Percentiles rank a stretch among this genome's conserved stretches.
These are phyloP conservation scores for Boletus patriciae DNA, from an alignment of 768 basidiomycete genomes.

Conservation along the genomic window DNA sequence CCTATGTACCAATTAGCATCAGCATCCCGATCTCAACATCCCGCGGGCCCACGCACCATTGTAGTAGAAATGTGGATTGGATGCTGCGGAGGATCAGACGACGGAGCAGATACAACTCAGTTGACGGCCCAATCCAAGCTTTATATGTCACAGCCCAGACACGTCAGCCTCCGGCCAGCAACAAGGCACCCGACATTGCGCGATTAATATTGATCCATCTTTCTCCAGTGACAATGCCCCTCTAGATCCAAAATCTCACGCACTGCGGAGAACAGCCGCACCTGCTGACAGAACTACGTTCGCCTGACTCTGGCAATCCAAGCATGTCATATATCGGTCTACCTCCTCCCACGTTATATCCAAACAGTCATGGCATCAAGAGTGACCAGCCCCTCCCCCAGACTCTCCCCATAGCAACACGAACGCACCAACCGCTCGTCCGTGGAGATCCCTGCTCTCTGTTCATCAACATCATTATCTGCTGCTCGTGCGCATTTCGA, in stretches of 20 bases:
- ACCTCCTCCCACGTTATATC: neutral
- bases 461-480: neutral
- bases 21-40: neutral
- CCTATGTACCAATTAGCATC: conserved; percentile 10
- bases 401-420: too few species aligned
- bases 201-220: neutral
- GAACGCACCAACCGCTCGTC: neutral
- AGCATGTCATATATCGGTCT: neutral
- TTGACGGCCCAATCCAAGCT: neutral
- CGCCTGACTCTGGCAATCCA: too few species aligned
- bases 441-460: neutral
- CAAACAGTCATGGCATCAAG: neutral
- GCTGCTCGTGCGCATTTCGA: conserved; percentile 49
- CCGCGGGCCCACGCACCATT: conserved; percentile 21
- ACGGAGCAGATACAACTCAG: neutral
- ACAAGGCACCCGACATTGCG: neutral
- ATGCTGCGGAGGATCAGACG: neutral
- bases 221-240: too few species aligned
- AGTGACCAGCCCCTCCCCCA: neutral
- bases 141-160: conserved; percentile 4
- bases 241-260: conserved; percentile 16
- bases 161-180: neutral
- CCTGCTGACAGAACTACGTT: neutral
- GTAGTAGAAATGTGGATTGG: conserved; percentile 2
- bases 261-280: too few species aligned